These are phyloP conservation scores for Phytophthora chlamydospora DNA, from an alignment of 352 stramenopile genomes.

Conservation along the genomic window DNA sequence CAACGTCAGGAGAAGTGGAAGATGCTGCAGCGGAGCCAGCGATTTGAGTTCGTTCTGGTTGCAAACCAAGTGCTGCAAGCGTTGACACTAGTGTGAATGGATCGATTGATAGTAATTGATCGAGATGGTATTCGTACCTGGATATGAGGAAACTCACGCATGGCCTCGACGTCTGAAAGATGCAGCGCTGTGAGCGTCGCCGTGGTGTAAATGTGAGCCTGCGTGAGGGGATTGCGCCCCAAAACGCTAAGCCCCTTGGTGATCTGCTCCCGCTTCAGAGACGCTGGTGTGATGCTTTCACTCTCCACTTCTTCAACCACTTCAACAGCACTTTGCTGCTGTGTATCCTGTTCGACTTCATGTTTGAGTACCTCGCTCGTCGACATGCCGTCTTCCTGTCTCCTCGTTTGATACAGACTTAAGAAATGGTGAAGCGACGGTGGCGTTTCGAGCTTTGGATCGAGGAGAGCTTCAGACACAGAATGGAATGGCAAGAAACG, in stretches of 20 bases:
- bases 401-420: slow-evolving; percentile 4
- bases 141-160: slow-evolving; percentile 59
- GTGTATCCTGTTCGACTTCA: slow-evolving; percentile 6
- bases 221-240: slow-evolving; percentile 68
- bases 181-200: slow-evolving; percentile 44
- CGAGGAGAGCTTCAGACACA: not conserved
- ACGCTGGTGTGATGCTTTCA: slow-evolving; percentile 7
- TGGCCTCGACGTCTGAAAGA: slow-evolving; percentile 46
- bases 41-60: slow-evolving; percentile 56
- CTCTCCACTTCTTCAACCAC: not conserved
- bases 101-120: not conserved
- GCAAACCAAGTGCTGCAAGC: slow-evolving; percentile 59
- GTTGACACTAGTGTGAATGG: not conserved
- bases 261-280: slow-evolving; percentile 42
- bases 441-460: slow-evolving; percentile 24
- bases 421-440: slow-evolving; percentile 13
- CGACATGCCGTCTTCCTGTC: slow-evolving; percentile 4
- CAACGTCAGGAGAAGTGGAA: slow-evolving; percentile 62
- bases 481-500: not conserved
- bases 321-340: slow-evolving; percentile 1
- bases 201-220: slow-evolving; percentile 69
- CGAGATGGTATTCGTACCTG: slow-evolving; percentile 42
- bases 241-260: slow-evolving; percentile 51
- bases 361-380: slow-evolving; percentile 3
- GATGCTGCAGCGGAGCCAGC: slow-evolving; percentile 48